A percentile compares a stretch with the other conserved stretches of the same genome.
These are phyloP conservation scores for Lagerstroemia speciosa DNA, from an alignment of 345 rosid genomes.

Conservation along the genomic window DNA sequence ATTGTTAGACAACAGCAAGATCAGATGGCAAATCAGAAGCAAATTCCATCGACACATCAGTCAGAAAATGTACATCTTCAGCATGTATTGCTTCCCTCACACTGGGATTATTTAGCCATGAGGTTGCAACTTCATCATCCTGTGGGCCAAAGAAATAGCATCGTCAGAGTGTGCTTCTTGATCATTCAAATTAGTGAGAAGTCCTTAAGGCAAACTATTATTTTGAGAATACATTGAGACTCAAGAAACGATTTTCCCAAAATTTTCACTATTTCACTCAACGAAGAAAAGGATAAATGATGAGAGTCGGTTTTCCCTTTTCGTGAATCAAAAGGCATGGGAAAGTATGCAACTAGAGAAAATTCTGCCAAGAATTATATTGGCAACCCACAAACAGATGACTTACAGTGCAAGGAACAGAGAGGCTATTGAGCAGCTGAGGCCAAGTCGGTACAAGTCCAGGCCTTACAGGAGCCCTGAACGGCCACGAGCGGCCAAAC, in stretches of 20 bases:
- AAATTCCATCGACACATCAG: neutral
- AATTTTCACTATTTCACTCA: neutral
- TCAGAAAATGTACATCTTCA: conserved; percentile 29
- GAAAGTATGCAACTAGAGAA: neutral
- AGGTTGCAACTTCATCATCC: conserved; percentile 72
- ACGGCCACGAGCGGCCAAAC: conserved; percentile 95
- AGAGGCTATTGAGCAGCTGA: conserved; percentile 33
- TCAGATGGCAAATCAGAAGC: neutral
- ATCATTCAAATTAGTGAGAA: neutral
- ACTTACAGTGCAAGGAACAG: conserved; percentile 65
- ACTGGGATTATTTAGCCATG: conserved; percentile 58
- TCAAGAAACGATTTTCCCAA: neutral
- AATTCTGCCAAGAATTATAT: neutral
- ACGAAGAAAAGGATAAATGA: neutral
- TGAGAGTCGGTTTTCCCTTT: neutral
- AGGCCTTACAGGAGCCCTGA: conserved; percentile 68
- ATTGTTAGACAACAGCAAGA: neutral
- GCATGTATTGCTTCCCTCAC: conserved; percentile 75
- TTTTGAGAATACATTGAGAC: neutral
- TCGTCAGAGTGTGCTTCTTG: neutral
- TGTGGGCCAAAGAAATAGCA: conserved; percentile 8
- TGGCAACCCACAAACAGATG: neutral
- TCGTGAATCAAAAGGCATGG: neutral
- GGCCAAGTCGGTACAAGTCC: conserved; percentile 88
- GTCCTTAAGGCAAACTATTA: neutral